These are phyloP conservation scores for Eucalyptus globulus DNA, from an alignment of 345 rosid genomes.

Conservation along the genomic window DNA sequence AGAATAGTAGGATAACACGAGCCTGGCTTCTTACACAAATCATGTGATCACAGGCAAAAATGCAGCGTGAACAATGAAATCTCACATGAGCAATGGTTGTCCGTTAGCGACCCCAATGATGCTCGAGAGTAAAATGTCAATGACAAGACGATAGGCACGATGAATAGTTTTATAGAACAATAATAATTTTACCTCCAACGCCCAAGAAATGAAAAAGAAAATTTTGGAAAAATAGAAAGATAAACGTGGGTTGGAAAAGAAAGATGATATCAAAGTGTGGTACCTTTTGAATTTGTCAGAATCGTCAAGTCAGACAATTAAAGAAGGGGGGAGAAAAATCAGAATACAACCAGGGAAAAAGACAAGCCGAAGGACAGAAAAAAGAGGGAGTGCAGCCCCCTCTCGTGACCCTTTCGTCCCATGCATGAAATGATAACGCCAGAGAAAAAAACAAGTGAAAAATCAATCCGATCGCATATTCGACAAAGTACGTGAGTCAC, in stretches of 20 bases:
- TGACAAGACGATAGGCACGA: background rate
- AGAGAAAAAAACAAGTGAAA: background rate
- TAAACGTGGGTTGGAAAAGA: background rate
- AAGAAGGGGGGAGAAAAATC: background rate
- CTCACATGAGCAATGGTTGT: background rate
- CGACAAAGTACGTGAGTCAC: background rate
- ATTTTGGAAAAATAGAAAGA: background rate
- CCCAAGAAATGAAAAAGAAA: background rate
- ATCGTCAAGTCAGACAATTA: background rate
- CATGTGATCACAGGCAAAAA: background rate
- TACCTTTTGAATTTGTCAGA: background rate
- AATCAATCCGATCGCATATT: background rate
- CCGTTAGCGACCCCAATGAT: background rate
- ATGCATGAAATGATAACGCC: background rate
- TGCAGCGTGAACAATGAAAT: background rate
- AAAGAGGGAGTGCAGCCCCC: background rate
- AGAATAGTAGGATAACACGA: background rate
- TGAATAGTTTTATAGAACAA: background rate
- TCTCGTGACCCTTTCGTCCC: background rate
- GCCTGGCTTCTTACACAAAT: background rate
- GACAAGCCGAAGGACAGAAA: background rate
- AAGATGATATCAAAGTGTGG: background rate
- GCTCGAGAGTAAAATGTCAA: background rate
- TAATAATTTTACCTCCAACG: background rate
- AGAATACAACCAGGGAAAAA: background rate